A percentile compares a stretch with the other conserved stretches of the same genome.
Evolutionary conservation across 257 asterid species (phyloP).

Genomic region (Primulina tabacum): DNA sequence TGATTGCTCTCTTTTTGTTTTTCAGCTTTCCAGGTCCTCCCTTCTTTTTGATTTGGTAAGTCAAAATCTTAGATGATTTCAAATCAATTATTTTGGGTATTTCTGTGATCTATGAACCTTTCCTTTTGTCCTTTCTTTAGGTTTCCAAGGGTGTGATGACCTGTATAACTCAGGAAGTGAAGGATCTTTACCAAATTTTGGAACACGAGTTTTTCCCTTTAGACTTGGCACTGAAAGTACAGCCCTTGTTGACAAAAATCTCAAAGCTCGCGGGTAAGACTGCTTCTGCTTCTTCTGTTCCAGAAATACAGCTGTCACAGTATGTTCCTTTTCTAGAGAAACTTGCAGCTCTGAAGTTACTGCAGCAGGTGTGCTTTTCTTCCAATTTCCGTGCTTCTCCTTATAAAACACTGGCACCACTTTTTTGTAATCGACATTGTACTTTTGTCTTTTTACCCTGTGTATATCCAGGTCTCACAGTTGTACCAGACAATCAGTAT

Average conservation of each 20-base stretch:
- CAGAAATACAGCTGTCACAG: slow-evolving; percentile 58
- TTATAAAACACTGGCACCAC: background rate
- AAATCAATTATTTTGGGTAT: background rate
- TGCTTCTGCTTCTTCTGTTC: slow-evolving; percentile 70
- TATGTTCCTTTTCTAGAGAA: slow-evolving; percentile 74
- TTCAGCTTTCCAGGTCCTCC: slow-evolving; percentile 80
- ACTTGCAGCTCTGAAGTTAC: slow-evolving; percentile 77
- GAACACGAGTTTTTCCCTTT: slow-evolving; percentile 72
- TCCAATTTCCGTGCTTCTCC: background rate
- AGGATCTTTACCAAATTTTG: slow-evolving; percentile 64
- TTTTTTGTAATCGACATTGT: background rate
- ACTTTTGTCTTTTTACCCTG: slow-evolving; percentile 12
- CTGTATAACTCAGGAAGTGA: slow-evolving; percentile 84
- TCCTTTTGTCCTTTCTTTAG: slow-evolving; percentile 30
- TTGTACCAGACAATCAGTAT: slow-evolving; percentile 79
- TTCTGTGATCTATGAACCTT: slow-evolving; percentile 16
- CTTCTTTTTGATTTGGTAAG: slow-evolving; percentile 81
- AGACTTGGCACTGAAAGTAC: slow-evolving; percentile 70
- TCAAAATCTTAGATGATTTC: background rate
- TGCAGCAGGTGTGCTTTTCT: slow-evolving; percentile 58
- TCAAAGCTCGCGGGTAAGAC: slow-evolving; percentile 79
- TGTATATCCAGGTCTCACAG: slow-evolving; percentile 63
- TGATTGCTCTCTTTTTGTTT: too few relatives aligned
- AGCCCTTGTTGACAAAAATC: slow-evolving; percentile 57
- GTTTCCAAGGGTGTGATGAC: slow-evolving; percentile 88